These are phyloP conservation scores for Elsinoe perseae DNA, from an alignment of 2,329 filamentous ascomycete species.

Conservation along the genomic window DNA sequence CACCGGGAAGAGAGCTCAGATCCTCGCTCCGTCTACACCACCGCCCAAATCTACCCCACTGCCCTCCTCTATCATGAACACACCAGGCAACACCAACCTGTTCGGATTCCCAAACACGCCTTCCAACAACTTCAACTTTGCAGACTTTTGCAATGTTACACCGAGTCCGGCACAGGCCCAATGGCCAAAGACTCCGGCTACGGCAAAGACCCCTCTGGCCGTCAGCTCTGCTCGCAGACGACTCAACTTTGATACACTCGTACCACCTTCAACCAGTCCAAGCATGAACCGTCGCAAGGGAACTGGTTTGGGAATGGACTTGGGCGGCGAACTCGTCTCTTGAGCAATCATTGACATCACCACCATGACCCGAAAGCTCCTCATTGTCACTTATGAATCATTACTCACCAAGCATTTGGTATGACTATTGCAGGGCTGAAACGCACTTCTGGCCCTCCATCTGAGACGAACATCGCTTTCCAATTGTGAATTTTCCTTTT, in stretches of 20 bases:
- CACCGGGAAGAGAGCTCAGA: slow-evolving; percentile 39
- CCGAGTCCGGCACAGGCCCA: slow-evolving; percentile 86
- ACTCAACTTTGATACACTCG: slow-evolving; percentile 74
- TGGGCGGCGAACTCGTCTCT: slow-evolving; percentile 54
- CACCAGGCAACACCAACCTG: slow-evolving; percentile 60
- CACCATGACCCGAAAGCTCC: neutral
- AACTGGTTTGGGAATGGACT: slow-evolving; percentile 54
- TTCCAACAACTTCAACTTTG: slow-evolving; percentile 80
- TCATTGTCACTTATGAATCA: neutral
- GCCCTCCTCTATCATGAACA: slow-evolving; percentile 84
- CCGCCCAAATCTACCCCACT: slow-evolving; percentile 50
- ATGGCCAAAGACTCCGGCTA: slow-evolving; percentile 58
- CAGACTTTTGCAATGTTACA: slow-evolving; percentile 95
- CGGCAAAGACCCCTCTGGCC: slow-evolving; percentile 60
- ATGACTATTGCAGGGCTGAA: slow-evolving; percentile 2
- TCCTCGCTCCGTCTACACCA: slow-evolving; percentile 49
- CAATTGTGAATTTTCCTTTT: neutral
- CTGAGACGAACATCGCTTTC: neutral
- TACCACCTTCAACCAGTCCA: slow-evolving; percentile 46
- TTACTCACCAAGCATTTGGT: neutral
- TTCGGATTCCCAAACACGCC: slow-evolving; percentile 63
- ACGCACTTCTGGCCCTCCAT: neutral
- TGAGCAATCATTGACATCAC: neutral
- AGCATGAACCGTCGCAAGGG: slow-evolving; percentile 34
- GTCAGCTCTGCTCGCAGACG: slow-evolving; percentile 63